Evolutionary conservation across 75 land plant genomes (phyloP), one percentile per base, ranked within the genome.

Genomic region (Pinus albicaulis): DNA sequence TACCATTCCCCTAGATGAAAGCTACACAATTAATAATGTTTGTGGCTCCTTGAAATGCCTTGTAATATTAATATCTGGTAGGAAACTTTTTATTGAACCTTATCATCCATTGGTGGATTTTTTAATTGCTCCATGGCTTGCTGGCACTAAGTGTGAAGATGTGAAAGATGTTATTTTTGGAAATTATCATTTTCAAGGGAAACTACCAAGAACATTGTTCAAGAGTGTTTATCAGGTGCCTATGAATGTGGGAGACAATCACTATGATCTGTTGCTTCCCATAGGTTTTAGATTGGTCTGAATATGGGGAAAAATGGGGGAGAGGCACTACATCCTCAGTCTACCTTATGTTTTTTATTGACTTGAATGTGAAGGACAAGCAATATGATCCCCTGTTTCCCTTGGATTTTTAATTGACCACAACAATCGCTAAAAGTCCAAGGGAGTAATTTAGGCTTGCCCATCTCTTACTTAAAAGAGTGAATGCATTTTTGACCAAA

Each of bases 51-150:
- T 87, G 57, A 86, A 91, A n/a, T 93, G 94, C 73, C 84, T 92
- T 31, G 96, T 93, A 38, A 79, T 93, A n/a, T 15, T 93, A 24
- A 74, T 93, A 11, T 89, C 94, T 8, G 96, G 96, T 4, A 81
- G 96, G 44, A 94, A 92, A 14, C 55, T 93, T 60, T 90, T 89
- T 26, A 82, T 93, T 14, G 81, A 87, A 74, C 94, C 94, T 14
- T 82, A 91, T 59, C 52, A 91, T 7, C 11, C 53, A 5, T 1
- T 12, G 3, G 87, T 93, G 19, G 87, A 84, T 55, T 92, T 90
- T 12, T 77, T 93, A 44, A 92, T 93, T 23, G 96, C 94, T 15
- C 94, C 95, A 31, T 91, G 95, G 95, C 81, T 93, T 23, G 93
- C 95, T 16, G 91, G 93, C 4, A 77, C 85, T 31, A 88, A 91